phyloP scores from a whole-genome alignment of 805 yeast genomes.

The Scheffersomyces lignosus region DNA sequence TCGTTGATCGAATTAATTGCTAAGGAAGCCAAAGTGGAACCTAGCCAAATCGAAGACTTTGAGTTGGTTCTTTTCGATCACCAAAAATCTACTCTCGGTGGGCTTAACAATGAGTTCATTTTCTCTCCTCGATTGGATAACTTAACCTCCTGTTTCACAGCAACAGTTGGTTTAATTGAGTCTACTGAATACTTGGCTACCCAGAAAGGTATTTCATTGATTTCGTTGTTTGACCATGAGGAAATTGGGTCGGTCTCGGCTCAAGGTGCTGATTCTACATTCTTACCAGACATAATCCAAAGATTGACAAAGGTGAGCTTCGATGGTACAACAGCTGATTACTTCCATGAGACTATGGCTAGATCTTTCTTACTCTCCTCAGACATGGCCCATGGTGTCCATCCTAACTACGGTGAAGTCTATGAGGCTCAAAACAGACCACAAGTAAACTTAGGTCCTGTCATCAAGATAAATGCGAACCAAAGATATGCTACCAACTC shows the following conservation, averaged over 20 bases:
- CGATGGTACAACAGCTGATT: slow-evolving; percentile 18
- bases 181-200: slow-evolving; percentile 44
- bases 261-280: slow-evolving; percentile 95
- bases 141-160: slow-evolving; percentile 81
- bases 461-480: slow-evolving; percentile 88
- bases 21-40: slow-evolving; percentile 52
- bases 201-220: slow-evolving; percentile 64
- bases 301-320: slow-evolving; percentile 51
- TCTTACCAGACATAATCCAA: slow-evolving; percentile 74
- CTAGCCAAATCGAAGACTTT: slow-evolving; percentile 78
- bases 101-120: slow-evolving; percentile 84
- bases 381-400: slow-evolving; percentile 97
- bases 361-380: slow-evolving; percentile 88
- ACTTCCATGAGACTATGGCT: slow-evolving; percentile 57
- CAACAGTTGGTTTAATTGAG: slow-evolving; percentile 67
- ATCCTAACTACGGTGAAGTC: slow-evolving; percentile 80
- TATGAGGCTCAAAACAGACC: slow-evolving; percentile 84
- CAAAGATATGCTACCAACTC: slow-evolving; percentile 95
- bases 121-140: slow-evolving; percentile 92
- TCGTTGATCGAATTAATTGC: slow-evolving; percentile 72
- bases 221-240: slow-evolving; percentile 92
- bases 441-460: slow-evolving; percentile 84
- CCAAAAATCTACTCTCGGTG: slow-evolving; percentile 82
- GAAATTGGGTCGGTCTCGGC: slow-evolving; percentile 93
- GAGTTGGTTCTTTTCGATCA: slow-evolving; percentile 85